Conservation (phyloP, 208 protist species). For the Leishmania arabica region DNA sequence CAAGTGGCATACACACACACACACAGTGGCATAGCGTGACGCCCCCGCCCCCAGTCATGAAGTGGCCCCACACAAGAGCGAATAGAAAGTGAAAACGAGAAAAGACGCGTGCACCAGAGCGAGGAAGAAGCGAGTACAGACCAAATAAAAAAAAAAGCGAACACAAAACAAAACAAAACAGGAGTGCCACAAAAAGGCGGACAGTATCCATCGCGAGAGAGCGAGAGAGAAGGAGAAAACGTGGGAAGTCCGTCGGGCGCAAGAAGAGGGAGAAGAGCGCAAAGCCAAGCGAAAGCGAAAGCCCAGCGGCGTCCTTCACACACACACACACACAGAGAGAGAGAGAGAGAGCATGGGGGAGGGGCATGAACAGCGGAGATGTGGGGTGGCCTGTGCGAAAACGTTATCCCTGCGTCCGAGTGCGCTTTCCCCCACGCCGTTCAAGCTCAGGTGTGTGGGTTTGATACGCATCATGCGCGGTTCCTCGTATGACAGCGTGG, state of each 20-base stretch:
- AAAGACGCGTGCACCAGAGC: neutral
- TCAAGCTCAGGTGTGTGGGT: neutral
- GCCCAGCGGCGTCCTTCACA: too few relatives aligned
- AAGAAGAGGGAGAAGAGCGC: neutral
- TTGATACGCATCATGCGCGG: neutral
- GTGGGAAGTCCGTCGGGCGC: too few relatives aligned
- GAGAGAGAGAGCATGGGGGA: neutral
- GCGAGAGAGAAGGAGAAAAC: too few relatives aligned
- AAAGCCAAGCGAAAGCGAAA: neutral
- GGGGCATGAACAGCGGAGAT: neutral
- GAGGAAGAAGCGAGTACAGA: neutral
- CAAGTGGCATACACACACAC: neutral
- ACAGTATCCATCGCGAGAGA: too few relatives aligned
- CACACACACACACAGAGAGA: neutral
- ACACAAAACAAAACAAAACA: neutral
- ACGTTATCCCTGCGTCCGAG: neutral
- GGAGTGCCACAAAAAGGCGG: neutral
- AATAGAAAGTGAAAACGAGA: neutral
- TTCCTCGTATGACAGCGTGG: neutral
- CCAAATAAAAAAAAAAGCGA: neutral
- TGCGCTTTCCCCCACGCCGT: neutral
- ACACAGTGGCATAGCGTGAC: neutral
- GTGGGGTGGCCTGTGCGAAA: neutral
- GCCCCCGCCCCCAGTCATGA: neutral
- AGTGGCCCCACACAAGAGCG: neutral